Base-by-base conservation (phyloP, 306 rosid species). In the Elaeagnus macrophylla region DNA sequence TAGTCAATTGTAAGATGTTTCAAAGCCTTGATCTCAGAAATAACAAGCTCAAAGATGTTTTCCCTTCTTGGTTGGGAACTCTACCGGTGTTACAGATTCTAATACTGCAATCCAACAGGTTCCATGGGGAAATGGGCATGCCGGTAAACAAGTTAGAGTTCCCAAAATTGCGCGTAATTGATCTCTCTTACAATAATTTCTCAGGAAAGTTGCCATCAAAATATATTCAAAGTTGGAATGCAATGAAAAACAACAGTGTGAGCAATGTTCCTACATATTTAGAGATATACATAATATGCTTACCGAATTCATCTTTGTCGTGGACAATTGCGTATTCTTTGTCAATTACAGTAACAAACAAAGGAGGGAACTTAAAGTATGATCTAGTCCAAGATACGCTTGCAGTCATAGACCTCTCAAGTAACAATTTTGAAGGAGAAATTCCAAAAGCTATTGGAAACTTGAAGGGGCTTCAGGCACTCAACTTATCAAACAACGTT, bases 21-120 rank as follows among this genome's bases (percentile, higher is more conserved):
- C n/a, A n/a, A n/a, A n/a, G n/a, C n/a, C n/a, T n/a, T n/a, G n/a
- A n/a, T n/a, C n/a, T n/a, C n/a, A n/a, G n/a, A n/a, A n/a, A n/a
- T n/a, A n/a, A n/a, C n/a, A n/a, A n/a, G n/a, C n/a, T n/a, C n/a
- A n/a, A n/a, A n/a, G n/a, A n/a, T n/a, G 44, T 54, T 43, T 81
- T 81, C 56, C 84, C 84, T 5, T 75, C 57, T 4, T 78, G 81
- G 77, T 7, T 71, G 9, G 81, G 81, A 39, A 12, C 32, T 38
- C 70, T 74, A 48, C 68, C 68, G 1, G 8, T 8, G 10, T 54
- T 74, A 7, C 12, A 10, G 12, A 46, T 49, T 12, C 71, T 74
- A 5, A 25, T 48, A 16, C 64, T 69, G 7, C 18, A 61, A 7
- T 38, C 61, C 1, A 75, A 75, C 10, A 2, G 49, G 16, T 62